Evolutionary conservation across 148 eudicot genomes (phyloP).

Genomic region (Cornus controversa): DNA sequence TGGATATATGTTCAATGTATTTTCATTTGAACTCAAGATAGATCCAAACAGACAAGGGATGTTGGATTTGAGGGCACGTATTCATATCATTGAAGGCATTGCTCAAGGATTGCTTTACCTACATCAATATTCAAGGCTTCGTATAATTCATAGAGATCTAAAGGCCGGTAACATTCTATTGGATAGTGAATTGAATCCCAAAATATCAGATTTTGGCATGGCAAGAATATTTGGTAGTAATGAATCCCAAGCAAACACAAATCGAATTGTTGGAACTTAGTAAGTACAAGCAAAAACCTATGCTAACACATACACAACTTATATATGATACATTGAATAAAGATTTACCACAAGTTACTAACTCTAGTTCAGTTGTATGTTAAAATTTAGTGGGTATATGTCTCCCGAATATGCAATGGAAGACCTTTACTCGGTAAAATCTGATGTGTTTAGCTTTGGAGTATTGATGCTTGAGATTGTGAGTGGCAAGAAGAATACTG

Average conservation of each 20-base stretch:
- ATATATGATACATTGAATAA: too few species aligned
- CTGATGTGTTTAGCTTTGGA: conserved; percentile 28
- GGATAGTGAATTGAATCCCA: conserved; percentile 25
- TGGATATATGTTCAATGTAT: too few species aligned
- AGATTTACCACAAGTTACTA: too few species aligned
- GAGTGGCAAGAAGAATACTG: conserved; percentile 24
- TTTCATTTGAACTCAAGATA: background rate
- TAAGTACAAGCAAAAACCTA: conserved; percentile 7
- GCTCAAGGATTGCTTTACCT: conserved; percentile 26
- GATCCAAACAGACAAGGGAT: conserved; percentile 14
- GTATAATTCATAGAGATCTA: conserved; percentile 24
- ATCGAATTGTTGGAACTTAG: conserved; percentile 27
- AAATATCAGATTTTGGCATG: conserved; percentile 30
- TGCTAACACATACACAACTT: background rate
- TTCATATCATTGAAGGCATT: conserved; percentile 22
- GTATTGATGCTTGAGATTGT: conserved; percentile 26
- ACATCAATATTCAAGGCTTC: conserved; percentile 20
- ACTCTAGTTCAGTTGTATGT: background rate
- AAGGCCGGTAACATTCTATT: conserved; percentile 25
- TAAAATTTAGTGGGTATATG: conserved; percentile 21
- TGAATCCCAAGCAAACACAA: conserved; percentile 14
- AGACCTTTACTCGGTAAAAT: conserved; percentile 20
- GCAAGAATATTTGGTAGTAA: conserved; percentile 22
- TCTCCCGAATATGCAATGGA: conserved; percentile 26
- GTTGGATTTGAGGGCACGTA: conserved; percentile 13